Base-by-base conservation (phyloP, 768 basidiomycete genomes). In the Calocera viscosa region DNA sequence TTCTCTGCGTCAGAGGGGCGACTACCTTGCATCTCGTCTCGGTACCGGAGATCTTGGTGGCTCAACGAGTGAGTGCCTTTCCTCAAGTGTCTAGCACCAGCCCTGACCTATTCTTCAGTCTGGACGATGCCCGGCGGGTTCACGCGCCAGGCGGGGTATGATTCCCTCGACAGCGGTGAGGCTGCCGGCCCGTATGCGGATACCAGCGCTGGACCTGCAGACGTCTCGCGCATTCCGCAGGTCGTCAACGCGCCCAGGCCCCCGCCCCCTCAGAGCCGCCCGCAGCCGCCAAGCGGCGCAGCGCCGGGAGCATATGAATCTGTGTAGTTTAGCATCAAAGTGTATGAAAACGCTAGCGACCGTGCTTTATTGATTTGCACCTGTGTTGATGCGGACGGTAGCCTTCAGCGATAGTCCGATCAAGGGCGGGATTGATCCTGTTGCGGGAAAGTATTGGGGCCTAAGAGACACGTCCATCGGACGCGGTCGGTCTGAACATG, bases 81-180 rank as follows among this genome's bases (percentile, higher is more conserved):
- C 38, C 2, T 1, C 3, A 17, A 64, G 11, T 49, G 32, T 17
- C 16, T 24, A 33, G 32, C 33, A 63, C 17, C 49, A 64, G 41
- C 34, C n/a, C 30, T 22, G 70, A 24, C 28, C 7, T 28, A 19
- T 19, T 65, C n/a, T 33, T 32, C 67, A 89, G 87, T 89, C 17
- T 89, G 87, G 87, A 82, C 86, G 22, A 89, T 89, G 87, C 87
- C 87, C 2, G 87, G 87, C 16, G 86, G 86, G 0, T 85, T 87
- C 70, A 84, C 85, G 0, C 64, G 66, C 19, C 38, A 64, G 16
- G 40, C 65, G 26, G 60, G 65, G 8, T 69, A 67, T 10, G 72
- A 72, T 65, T 69, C 70, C 47, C 82, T 84, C 2, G 65, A 70
- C 39, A 78, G 77, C 12, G 79, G 79, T 65, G 78, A 80, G 68